phyloP scores from a whole-genome alignment of 202 grass and related monocot species.

The Cymbopogon flexuosus region DNA sequence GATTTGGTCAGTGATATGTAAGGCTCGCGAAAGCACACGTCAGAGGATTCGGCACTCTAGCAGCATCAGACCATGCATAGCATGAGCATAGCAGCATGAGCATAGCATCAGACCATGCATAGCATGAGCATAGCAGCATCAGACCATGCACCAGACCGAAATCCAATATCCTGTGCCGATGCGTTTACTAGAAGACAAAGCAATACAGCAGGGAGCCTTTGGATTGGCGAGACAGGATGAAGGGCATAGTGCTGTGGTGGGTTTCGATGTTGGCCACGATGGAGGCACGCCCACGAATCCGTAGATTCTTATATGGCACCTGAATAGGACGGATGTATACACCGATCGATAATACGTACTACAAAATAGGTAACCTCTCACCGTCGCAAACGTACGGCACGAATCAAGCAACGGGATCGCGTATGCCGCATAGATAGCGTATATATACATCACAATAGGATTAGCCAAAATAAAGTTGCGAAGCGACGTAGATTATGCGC shows the following conservation, averaged over 20 bases:
- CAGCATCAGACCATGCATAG: no score
- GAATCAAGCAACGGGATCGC: constrained; percentile 5
- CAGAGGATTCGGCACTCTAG: not conserved
- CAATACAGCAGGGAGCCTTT: not conserved
- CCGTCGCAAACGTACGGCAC: not conserved
- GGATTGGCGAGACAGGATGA: constrained; percentile 23
- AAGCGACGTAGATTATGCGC: constrained; percentile 28
- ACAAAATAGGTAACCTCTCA: not conserved
- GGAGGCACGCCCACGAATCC: constrained; percentile 34
- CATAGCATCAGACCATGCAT: no score
- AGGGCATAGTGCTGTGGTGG: constrained; percentile 9
- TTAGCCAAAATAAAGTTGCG: not conserved
- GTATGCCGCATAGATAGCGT: not conserved
- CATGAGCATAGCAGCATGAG: no score
- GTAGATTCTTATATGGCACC: constrained; percentile 10
- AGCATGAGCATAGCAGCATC: no score
- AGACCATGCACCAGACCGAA: no score
- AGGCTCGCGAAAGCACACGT: not conserved
- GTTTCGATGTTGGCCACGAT: constrained; percentile 39
- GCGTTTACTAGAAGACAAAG: constrained; percentile 24
- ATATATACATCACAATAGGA: not conserved
- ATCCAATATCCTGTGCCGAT: not conserved
- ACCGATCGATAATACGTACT: not conserved
- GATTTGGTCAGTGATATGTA: not conserved
- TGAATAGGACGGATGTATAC: not conserved